phyloP scores from a whole-genome alignment of 306 rosid species.

The Gastrolobium villosum region DNA sequence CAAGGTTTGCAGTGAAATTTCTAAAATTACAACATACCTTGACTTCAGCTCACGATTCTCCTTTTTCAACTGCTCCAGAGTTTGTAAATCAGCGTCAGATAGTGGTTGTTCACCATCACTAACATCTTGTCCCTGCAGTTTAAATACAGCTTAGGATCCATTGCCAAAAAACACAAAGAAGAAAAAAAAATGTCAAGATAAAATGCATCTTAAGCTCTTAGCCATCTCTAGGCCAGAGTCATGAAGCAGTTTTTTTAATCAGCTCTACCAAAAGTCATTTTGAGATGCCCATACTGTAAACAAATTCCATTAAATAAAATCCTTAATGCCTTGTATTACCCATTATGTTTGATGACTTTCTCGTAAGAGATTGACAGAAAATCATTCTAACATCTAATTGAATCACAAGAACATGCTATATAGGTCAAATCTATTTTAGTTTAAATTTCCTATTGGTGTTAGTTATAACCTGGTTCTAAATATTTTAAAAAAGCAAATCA shows the following conservation, averaged over 20 bases:
- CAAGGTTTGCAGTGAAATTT: background rate
- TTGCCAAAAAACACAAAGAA: constrained; percentile 33
- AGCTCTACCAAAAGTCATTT: constrained; percentile 13
- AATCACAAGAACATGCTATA: constrained; percentile 19
- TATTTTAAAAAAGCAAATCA: background rate
- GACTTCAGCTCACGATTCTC: constrained; percentile 75
- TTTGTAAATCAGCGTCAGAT: constrained; percentile 45
- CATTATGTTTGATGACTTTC: constrained; percentile 13
- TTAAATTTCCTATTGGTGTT: background rate
- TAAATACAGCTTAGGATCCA: constrained; percentile 27
- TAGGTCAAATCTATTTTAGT: constrained; percentile 1
- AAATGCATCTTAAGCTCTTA: constrained; percentile 22
- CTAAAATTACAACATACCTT: constrained; percentile 59
- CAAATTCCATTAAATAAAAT: constrained; percentile 7
- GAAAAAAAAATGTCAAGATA: constrained; percentile 7
- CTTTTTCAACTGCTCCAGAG: constrained; percentile 61
- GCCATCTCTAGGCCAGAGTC: constrained; percentile 16
- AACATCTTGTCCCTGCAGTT: constrained; percentile 62
- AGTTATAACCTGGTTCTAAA: background rate
- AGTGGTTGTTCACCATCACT: constrained; percentile 33
- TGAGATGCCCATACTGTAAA: background rate
- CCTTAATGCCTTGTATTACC: background rate
- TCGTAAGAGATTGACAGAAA: background rate
- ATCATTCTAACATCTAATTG: background rate
- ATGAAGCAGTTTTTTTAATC: background rate